Evolutionary conservation across 2,329 filamentous ascomycete genomes (phyloP).

Genomic region (Teratosphaeria viscida): DNA sequence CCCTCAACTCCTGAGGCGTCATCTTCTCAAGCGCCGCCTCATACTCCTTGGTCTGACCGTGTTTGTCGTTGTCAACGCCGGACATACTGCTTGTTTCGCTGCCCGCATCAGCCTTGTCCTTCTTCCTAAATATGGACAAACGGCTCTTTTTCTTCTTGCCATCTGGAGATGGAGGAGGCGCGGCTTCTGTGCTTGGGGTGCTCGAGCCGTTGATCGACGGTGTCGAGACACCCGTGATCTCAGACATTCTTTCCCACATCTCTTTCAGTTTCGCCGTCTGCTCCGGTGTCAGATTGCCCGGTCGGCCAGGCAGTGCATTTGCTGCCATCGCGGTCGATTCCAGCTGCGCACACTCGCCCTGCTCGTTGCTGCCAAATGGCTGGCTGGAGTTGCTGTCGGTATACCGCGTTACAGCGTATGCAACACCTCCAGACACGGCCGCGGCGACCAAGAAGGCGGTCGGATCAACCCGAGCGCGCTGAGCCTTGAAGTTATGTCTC

Average conservation of each 20-base stretch:
- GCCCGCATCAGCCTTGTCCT: conserved; percentile 35
- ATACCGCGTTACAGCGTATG: conserved; percentile 15
- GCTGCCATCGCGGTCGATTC: conserved; percentile 26
- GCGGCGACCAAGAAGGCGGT: conserved; percentile 14
- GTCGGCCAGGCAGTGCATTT: conserved; percentile 54
- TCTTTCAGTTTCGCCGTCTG: conserved; percentile 81
- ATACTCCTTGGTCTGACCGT: conserved; percentile 80
- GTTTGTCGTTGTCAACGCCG: conserved; percentile 65
- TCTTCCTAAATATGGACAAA: conserved; percentile 58
- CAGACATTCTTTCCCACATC: conserved; percentile 69
- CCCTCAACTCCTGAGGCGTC: conserved; percentile 66
- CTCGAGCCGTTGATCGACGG: not conserved
- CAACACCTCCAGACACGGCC: conserved; percentile 11
- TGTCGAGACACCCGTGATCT: conserved; percentile 51
- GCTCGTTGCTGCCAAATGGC: not conserved
- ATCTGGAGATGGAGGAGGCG: conserved; percentile 6
- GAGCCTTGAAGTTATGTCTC: not conserved
- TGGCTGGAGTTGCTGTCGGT: conserved; percentile 9
- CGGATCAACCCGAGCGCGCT: conserved; percentile 10
- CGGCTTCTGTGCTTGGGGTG: not conserved
- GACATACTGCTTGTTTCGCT: conserved; percentile 15
- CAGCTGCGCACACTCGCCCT: not conserved
- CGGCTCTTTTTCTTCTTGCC: conserved; percentile 62
- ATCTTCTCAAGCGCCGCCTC: conserved; percentile 68
- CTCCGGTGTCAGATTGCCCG: conserved; percentile 79